Base-by-base conservation (phyloP, 257 asterid genomes). In the Solanum phureja region DNA sequence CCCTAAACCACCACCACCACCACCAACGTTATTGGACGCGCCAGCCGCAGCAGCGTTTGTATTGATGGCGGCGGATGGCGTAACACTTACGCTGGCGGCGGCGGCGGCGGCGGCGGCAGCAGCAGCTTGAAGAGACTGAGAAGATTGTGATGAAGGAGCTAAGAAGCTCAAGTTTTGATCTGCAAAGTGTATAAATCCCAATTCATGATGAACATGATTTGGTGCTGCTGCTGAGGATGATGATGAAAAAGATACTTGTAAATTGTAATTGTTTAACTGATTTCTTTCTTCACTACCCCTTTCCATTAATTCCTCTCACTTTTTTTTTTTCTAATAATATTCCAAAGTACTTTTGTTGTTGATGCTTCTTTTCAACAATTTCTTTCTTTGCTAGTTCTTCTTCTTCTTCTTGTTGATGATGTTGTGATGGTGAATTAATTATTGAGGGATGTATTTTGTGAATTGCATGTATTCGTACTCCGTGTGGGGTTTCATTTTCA, bases 161-260 rank as follows among this genome's bases (percentile, higher is more conserved):
- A 94, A 88, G 60, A 94, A 94, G 92, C 94, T 94, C 42, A 94
- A 89, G 49, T 93, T 96, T 35, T 91, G 95, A 89, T 94, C 94
- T 74, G 93, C 95, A 35, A 93, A 95, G 86, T 94, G 96, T 18
- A 91, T 93, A 90, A 94, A 94, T 72, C 97, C 97, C 98, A 95
- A 92, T 62, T 94, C 96, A 44, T 91, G 92, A 38, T 92, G 92
- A 40, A 83, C 44, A 40, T 24, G 69, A 44, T 75, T 84, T 27
- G 60, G 83, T 23, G 68, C 62, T 19, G 66, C 11, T 7, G 2
- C 66, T 56, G 66, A 19, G 35, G 91, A 64, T 31, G 88, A 34
- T 24, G 94, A 87, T 68, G 91, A 92, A 35, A 79, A 79, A 21
- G 91, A 87, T 23, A 91, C 83, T 76, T 90, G 94, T 31, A 91